Conservation (phyloP, 2,329 filamentous ascomycete genomes). For the Thielaviopsis euricoi region DNA sequence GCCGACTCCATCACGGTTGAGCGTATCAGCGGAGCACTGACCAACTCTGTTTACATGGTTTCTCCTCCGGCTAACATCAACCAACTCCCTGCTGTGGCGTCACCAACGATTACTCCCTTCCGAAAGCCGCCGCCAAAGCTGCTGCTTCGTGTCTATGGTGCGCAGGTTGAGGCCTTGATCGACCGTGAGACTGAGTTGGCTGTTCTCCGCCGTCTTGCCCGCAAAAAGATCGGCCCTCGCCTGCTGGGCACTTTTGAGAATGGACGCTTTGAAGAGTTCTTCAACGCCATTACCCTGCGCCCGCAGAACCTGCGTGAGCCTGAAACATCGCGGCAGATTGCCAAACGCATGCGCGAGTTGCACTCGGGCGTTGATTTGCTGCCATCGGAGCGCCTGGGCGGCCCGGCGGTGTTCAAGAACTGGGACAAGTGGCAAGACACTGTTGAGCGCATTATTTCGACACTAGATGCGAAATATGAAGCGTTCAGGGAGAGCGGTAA, state of each 20-base stretch:
- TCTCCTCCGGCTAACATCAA: conserved; percentile 45
- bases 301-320: conserved; percentile 60
- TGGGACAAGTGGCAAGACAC: conserved; percentile 83
- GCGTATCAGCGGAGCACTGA: conserved; percentile 76
- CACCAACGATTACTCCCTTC: conserved; percentile 21
- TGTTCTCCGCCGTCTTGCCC: conserved; percentile 69
- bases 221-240: conserved; percentile 84
- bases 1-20: conserved; percentile 54
- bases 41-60: conserved; percentile 93
- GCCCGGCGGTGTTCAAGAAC: conserved; percentile 75
- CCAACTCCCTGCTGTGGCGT: conserved; percentile 14
- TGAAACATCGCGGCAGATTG: conserved; percentile 79
- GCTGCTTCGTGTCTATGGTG: conserved; percentile 80
- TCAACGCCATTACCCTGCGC: conserved; percentile 69
- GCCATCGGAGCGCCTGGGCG: conserved; percentile 56
- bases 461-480: conserved; percentile 42
- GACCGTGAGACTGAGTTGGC: conserved; percentile 80
- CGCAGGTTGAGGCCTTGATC: conserved; percentile 89
- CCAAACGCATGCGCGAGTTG: conserved; percentile 91
- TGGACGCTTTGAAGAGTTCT: conserved; percentile 88
- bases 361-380: conserved; percentile 86
- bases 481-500: conserved; percentile 19
- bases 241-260: conserved; percentile 86
- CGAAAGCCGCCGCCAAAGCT: conserved; percentile 45
- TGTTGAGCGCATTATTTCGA: conserved; percentile 41